Base-by-base conservation (phyloP, 1,139 yeast genomes). In the Scheffersomyces quercinus region DNA sequence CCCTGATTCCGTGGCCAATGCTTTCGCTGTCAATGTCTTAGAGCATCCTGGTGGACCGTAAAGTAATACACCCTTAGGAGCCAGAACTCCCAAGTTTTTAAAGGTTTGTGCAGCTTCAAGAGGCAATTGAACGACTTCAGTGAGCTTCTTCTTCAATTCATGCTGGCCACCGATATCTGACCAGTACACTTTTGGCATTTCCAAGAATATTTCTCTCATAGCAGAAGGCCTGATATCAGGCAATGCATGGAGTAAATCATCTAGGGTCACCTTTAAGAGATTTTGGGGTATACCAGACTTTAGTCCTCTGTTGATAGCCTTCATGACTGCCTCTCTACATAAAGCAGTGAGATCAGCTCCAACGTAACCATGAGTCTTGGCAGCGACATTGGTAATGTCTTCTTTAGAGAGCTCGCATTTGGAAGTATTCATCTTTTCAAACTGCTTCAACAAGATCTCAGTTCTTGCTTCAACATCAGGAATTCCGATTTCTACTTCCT, bases 1-100 rank as follows among this genome's bases (percentile, higher is more conserved):
- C 0, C 97, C 97, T 1, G 97, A 87, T 65, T 91, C 98, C 0
- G 97, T 88, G 0, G 98, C 98, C 31, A 91, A 68, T 0, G 98
- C 98, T 60, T 91, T 91, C 1, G 97, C 97, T 0, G 96, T 88
- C 47, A 91, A 68, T 0, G 98, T 91, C 58, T 91, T 91, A 6
- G 97, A 90, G 67, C 97, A 91, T 6, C 98, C 98, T 0, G 98
- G 98, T 1, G 98, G 98, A 0, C 98, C 98, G 62, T 91, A 91
- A 14, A 91, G 69, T 38, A 91, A 65, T 1, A 91, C 86, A 33
- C 98, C 98, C 55, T 89, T 87, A 2, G 99, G 99, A 0, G 98
- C 93, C 45, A 79, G 75, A 6, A 95, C 83, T 0, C 98, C 99
- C 9, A 95, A 70, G 35, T 78, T 72, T 24, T 72, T 72, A 62